phyloP scores from a whole-genome alignment of 257 asterid species.

The Jaltomata sinuosa region DNA sequence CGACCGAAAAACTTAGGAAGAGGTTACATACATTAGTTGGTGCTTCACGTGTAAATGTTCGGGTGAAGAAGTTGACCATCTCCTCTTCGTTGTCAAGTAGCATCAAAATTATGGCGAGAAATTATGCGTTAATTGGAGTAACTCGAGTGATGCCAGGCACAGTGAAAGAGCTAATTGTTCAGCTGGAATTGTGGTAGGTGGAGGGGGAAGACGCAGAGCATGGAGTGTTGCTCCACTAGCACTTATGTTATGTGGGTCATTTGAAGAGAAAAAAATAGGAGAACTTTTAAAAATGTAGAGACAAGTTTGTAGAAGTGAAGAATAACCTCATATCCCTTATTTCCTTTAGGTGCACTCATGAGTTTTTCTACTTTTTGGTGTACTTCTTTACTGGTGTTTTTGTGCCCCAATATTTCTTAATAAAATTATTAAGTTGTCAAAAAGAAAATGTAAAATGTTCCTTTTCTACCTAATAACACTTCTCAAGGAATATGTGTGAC shows the following conservation, averaged over 20 bases:
- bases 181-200: not conserved
- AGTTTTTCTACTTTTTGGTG: not conserved
- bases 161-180: not conserved
- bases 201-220: not conserved
- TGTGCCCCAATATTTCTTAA: not conserved
- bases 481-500: not conserved
- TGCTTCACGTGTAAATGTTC: not conserved
- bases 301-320: not conserved
- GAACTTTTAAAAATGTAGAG: not conserved
- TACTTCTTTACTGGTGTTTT: not conserved
- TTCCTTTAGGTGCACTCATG: not conserved
- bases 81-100: not conserved
- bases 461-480: not conserved
- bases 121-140: not conserved
- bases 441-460: not conserved
- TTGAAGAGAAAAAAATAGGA: not conserved
- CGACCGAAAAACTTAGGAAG: not conserved
- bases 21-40: not conserved
- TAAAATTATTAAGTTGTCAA: not conserved
- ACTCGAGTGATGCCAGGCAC: not conserved
- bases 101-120: not conserved
- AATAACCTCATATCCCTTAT: not conserved
- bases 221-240: not conserved
- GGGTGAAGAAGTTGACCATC: not conserved
- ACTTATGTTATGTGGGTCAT: not conserved